phyloP scores from a whole-genome alignment of 495 filamentous ascomycete genomes.

The Parathielavia hyrcaniae region DNA sequence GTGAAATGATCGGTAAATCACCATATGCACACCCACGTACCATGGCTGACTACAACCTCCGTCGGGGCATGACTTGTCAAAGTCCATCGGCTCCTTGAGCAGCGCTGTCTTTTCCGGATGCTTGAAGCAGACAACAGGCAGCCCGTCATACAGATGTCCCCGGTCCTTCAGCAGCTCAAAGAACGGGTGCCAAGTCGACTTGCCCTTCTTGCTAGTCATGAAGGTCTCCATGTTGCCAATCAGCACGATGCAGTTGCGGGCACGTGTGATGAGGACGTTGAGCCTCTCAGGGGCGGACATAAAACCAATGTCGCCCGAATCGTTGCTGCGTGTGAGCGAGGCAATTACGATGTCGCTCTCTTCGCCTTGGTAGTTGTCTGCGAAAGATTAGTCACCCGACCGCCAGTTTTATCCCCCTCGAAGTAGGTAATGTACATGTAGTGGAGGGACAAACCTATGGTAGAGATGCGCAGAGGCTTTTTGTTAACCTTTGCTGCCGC shows the following conservation, averaged over 20 bases:
- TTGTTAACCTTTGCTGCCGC: constrained; percentile 49
- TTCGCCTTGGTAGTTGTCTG: constrained; percentile 78
- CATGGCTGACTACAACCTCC: constrained; percentile 66
- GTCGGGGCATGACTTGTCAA: constrained; percentile 58
- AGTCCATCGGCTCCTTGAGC: constrained; percentile 47
- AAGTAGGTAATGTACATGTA: no score
- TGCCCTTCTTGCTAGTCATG: constrained; percentile 54
- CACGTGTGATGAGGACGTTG: constrained; percentile 68
- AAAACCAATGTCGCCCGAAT: constrained; percentile 61
- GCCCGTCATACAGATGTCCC: constrained; percentile 59
- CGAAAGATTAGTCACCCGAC: no score
- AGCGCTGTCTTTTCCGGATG: constrained; percentile 51
- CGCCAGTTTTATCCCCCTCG: no score
- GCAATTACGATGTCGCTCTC: constrained; percentile 70
- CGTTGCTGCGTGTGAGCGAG: constrained; percentile 62
- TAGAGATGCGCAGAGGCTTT: constrained; percentile 53
- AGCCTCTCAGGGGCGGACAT: constrained; percentile 62
- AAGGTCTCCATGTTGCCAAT: constrained; percentile 69
- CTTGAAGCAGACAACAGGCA: constrained; percentile 62
- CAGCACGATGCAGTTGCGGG: constrained; percentile 60
- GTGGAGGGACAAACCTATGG: constrained; percentile 48
- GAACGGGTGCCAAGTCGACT: constrained; percentile 51
- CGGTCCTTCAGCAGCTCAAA: constrained; percentile 50
- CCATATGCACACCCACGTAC: constrained; percentile 37
- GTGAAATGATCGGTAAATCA: neutral